These are phyloP conservation scores for Paecilomyces niveus DNA, from an alignment of 2,329 filamentous ascomycete species.

Conservation along the genomic window DNA sequence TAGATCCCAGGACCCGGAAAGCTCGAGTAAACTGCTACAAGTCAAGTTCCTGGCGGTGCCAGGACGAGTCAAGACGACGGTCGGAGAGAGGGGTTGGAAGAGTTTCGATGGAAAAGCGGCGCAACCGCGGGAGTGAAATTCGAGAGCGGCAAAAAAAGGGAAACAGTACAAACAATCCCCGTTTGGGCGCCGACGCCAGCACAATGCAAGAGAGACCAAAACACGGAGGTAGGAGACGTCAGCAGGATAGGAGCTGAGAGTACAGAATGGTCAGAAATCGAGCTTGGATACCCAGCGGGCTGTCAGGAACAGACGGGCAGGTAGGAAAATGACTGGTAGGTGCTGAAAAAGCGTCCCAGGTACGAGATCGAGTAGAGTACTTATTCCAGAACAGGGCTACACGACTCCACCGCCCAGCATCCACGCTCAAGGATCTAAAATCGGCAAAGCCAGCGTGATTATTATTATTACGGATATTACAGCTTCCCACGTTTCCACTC, in stretches of 20 bases:
- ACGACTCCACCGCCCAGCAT: constrained; percentile 2
- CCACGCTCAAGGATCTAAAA: neutral
- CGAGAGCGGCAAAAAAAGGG: neutral
- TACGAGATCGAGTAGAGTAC: neutral
- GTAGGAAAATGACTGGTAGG: neutral
- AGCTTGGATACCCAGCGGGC: neutral
- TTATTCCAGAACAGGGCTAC: constrained; percentile 5
- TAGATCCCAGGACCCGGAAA: neutral
- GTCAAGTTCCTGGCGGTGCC: neutral
- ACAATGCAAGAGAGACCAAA: neutral
- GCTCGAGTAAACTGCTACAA: neutral
- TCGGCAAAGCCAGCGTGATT: neutral
- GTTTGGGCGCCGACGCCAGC: neutral
- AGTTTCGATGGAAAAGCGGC: neutral
- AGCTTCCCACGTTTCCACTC: constrained; percentile 13
- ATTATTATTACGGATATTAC: constrained; percentile 3
- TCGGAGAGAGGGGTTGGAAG: neutral
- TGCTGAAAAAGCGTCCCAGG: neutral
- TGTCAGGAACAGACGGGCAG: neutral
- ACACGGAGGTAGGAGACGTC: neutral
- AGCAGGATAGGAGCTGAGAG: neutral
- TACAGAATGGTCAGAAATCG: neutral
- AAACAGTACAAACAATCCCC: neutral
- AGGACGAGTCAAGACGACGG: neutral
- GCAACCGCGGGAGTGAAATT: neutral